Evolutionary conservation across 441 rosid genomes (phyloP).

Genomic region (Croton setiger): DNA sequence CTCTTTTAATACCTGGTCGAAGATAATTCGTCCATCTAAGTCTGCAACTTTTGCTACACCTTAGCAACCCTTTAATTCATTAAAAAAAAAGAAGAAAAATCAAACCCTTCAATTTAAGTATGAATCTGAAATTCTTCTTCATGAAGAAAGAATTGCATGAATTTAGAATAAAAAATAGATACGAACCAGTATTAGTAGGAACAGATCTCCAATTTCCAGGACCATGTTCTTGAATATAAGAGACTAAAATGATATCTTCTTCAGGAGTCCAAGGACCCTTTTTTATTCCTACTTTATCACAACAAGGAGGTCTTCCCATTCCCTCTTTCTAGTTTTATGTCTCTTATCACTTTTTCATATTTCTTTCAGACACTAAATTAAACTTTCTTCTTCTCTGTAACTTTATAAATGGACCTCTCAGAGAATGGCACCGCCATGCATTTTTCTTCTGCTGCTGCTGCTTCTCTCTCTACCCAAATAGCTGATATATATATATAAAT

Average conservation of each 20-base stretch:
- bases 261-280: constrained; percentile 99
- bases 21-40: constrained; percentile 97
- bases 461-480: neutral
- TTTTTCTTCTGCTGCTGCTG: neutral
- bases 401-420: constrained; percentile 21
- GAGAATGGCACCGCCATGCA: constrained; percentile 19
- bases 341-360: neutral
- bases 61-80: constrained; percentile 50
- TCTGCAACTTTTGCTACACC: constrained; percentile 99
- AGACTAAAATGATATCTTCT: constrained; percentile 91
- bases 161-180: neutral
- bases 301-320: constrained; percentile 99
- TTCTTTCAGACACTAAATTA: neutral
- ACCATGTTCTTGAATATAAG: constrained; percentile 95
- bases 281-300: constrained; percentile 91
- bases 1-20: constrained; percentile 93
- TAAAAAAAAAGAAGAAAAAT: neutral
- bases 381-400: neutral
- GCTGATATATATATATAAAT: neutral
- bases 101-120: neutral
- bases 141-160: neutral
- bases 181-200: constrained; percentile 91
- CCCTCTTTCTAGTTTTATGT: constrained; percentile 11
- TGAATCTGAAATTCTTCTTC: neutral
- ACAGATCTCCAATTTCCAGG: constrained; percentile 99